A percentile compares a stretch with the other conserved stretches of the same genome.
Evolutionary conservation across 1,284 basidiomycete genomes (phyloP).

Genomic region (Tilletia setariae): DNA sequence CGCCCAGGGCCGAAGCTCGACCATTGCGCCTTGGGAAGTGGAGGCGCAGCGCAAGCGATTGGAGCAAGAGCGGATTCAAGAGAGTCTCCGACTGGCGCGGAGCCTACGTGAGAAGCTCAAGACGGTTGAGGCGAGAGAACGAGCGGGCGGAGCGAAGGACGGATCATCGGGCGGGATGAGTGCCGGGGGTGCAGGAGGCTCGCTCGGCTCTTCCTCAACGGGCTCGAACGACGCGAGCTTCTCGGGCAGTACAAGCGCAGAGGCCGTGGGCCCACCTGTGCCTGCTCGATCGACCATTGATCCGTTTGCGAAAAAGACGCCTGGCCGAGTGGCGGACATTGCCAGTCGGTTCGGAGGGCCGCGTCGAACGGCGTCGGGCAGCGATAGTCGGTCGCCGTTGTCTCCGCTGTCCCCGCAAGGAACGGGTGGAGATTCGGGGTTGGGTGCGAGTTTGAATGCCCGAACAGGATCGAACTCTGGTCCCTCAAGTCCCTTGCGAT

Average conservation of each 20-base stretch:
- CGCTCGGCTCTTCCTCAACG: not conserved
- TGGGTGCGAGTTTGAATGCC: not conserved
- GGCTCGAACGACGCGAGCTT: too few species aligned
- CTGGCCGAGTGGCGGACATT: slow-evolving; percentile 39
- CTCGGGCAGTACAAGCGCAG: too few species aligned
- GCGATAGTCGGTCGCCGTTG: not conserved
- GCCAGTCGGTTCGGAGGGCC: slow-evolving; percentile 35
- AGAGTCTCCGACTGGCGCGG: slow-evolving; percentile 4
- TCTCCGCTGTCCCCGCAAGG: slow-evolving; percentile 18
- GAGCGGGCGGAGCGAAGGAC: not conserved
- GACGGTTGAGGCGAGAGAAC: slow-evolving; percentile 9
- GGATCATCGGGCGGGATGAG: not conserved
- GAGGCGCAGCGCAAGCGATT: slow-evolving; percentile 8
- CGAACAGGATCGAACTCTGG: not conserved
- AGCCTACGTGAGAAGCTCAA: slow-evolving; percentile 5
- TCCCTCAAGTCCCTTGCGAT: not conserved
- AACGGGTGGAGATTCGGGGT: not conserved
- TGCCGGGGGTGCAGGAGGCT: not conserved
- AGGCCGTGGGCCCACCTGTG: slow-evolving; percentile 1
- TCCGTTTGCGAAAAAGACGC: slow-evolving; percentile 37
- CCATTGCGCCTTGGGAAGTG: not conserved
- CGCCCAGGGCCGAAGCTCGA: not conserved
- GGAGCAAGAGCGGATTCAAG: slow-evolving; percentile 12
- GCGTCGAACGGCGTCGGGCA: slow-evolving; percentile 6
- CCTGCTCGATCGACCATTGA: slow-evolving; percentile 21